Conservation (phyloP, 257 asterid species). For the Galeopsis tetrahit region DNA sequence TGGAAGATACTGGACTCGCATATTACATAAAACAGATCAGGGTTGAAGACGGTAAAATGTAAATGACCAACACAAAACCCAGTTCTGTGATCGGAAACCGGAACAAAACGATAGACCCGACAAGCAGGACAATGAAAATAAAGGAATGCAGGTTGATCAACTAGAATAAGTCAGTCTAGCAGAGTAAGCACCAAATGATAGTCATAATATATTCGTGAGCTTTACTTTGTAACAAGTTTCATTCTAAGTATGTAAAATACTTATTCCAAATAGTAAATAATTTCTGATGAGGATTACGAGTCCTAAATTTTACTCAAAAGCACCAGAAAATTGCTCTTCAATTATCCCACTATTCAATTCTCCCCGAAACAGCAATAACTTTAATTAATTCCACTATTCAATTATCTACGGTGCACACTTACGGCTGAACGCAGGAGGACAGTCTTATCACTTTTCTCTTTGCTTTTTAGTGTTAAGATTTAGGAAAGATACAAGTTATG, state of each 20-base stretch:
- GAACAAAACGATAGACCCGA: background rate
- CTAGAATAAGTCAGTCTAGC: conserved; percentile 14
- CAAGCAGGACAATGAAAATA: conserved; percentile 4
- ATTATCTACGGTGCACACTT: background rate
- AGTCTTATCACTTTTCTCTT: background rate
- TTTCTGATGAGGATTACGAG: background rate
- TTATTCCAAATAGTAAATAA: background rate
- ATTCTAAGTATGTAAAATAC: background rate
- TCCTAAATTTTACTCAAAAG: background rate
- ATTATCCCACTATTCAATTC: background rate
- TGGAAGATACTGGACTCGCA: conserved; percentile 37
- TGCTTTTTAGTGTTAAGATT: background rate
- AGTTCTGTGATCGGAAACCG: background rate
- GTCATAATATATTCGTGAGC: conserved; percentile 4
- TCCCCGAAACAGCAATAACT: conserved; percentile 5
- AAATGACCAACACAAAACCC: conserved; percentile 5
- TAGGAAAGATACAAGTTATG: background rate
- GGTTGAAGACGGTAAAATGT: conserved; percentile 1
- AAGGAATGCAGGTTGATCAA: conserved; percentile 2
- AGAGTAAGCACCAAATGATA: conserved; percentile 1
- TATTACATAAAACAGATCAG: conserved; percentile 28
- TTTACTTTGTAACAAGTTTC: background rate
- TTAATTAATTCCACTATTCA: too few relatives aligned
- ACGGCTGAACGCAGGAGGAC: background rate
- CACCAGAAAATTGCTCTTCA: background rate